A percentile compares a stretch with the other conserved stretches of the same genome.
These are phyloP conservation scores for Colletotrichum ledebouriae DNA, from an alignment of 2,329 filamentous ascomycete genomes.

Conservation along the genomic window DNA sequence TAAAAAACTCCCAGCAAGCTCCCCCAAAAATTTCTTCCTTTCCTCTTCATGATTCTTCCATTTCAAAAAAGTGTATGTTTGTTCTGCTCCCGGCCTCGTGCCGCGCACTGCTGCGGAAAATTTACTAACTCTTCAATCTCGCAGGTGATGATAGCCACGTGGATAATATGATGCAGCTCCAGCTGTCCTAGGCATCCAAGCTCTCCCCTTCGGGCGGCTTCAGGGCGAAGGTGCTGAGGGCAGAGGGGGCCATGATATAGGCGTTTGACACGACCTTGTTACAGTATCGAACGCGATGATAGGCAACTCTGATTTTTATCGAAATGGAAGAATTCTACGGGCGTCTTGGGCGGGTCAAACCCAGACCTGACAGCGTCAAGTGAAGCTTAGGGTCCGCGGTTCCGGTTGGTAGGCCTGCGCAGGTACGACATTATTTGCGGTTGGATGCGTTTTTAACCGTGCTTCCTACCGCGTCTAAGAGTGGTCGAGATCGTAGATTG, in stretches of 20 bases:
- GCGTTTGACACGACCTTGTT: constrained; percentile 99
- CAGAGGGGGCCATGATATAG: constrained; percentile 86
- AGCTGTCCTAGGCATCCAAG: constrained; percentile 75
- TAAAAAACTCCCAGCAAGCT: constrained; percentile 54
- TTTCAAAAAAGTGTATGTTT: constrained; percentile 94
- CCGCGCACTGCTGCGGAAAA: constrained; percentile 24
- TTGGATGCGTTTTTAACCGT: constrained; percentile 14
- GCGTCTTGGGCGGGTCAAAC: background rate
- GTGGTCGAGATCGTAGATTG: constrained; percentile 5
- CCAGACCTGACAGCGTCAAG: constrained; percentile 25
- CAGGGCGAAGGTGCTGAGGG: constrained; percentile 84
- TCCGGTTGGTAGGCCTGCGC: background rate
- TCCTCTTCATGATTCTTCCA: constrained; percentile 92
- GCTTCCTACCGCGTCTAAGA: constrained; percentile 2
- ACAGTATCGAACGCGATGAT: constrained; percentile 92
- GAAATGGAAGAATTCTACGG: constrained; percentile 48
- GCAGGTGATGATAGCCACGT: constrained; percentile 99
- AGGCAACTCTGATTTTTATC: constrained; percentile 90
- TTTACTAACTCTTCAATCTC: constrained; percentile 46
- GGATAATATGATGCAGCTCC: constrained; percentile 87
- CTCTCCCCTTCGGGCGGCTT: constrained; percentile 89
- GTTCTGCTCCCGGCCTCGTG: constrained; percentile 47
- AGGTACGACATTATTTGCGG: background rate
- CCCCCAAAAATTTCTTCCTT: constrained; percentile 56
- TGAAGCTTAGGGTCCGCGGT: constrained; percentile 19